Conservation (phyloP, 768 basidiomycete species). For the Boletales sp. region DNA sequence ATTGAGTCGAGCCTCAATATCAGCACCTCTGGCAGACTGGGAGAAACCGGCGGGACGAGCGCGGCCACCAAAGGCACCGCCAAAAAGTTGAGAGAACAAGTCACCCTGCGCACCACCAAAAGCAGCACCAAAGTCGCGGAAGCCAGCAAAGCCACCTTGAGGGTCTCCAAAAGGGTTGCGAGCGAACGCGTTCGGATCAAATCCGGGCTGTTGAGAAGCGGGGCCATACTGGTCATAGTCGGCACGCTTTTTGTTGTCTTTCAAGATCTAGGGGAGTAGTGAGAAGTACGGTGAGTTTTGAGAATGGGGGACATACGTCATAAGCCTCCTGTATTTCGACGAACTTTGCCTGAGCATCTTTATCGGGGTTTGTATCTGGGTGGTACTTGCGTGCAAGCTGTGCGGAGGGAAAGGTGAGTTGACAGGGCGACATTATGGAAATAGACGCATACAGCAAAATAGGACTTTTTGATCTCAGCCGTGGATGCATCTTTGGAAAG, state of each 20-base stretch:
- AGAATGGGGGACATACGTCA: constrained; percentile 58
- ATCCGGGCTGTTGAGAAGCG: constrained; percentile 89
- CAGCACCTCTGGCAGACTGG: constrained; percentile 59
- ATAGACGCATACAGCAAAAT: constrained; percentile 73
- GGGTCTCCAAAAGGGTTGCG: constrained; percentile 48
- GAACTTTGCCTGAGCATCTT: constrained; percentile 86
- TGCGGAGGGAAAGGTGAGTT: constrained; percentile 10
- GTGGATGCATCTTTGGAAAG: constrained; percentile 77
- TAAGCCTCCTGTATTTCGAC: constrained; percentile 97
- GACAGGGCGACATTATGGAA: constrained; percentile 7
- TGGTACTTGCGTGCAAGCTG: constrained; percentile 98
- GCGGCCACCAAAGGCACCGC: constrained; percentile 52
- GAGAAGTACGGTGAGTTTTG: constrained; percentile 16
- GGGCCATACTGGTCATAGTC: constrained; percentile 91
- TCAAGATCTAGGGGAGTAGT: constrained; percentile 61
- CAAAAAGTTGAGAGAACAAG: constrained; percentile 86
- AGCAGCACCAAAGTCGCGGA: constrained; percentile 62
- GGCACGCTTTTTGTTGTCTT: constrained; percentile 91
- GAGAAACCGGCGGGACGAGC: constrained; percentile 41
- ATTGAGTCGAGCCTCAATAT: constrained; percentile 73
- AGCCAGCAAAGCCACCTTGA: constrained; percentile 63
- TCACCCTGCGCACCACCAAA: constrained; percentile 59
- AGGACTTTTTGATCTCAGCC: constrained; percentile 94
- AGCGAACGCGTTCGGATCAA: constrained; percentile 85
- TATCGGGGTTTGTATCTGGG: constrained; percentile 95